These are phyloP conservation scores for Syncephalastrum contaminatum DNA, from an alignment of 371 early-diverging fungal genomes.

Conservation along the genomic window DNA sequence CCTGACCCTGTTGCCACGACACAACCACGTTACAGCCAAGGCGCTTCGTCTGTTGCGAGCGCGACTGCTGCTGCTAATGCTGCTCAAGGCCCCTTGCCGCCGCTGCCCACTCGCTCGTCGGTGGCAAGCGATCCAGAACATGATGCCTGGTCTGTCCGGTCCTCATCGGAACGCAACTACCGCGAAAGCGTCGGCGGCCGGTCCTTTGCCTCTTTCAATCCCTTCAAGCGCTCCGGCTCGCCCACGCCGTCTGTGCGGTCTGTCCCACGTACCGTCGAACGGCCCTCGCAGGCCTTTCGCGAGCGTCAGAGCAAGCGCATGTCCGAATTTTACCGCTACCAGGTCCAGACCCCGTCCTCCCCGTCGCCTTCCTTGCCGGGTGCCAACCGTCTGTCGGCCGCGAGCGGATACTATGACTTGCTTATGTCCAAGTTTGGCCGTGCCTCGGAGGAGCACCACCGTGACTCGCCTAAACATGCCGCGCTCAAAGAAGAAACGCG, in stretches of 20 bases:
- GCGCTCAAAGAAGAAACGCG: constrained; percentile 30
- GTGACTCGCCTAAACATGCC: constrained; percentile 30
- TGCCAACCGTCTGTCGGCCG: constrained; percentile 4
- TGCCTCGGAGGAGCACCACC: constrained; percentile 44
- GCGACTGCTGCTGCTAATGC: too few relatives aligned
- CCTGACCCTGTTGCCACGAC: too few relatives aligned
- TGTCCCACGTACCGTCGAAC: constrained; percentile 9
- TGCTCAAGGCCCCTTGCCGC: too few relatives aligned
- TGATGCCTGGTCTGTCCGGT: constrained; percentile 1
- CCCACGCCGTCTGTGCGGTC: constrained; percentile 5
- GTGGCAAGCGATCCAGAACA: constrained; percentile 5
- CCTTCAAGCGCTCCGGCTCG: constrained; percentile 12
- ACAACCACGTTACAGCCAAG: too few relatives aligned
- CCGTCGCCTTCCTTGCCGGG: constrained; percentile 8
- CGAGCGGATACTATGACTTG: constrained; percentile 31
- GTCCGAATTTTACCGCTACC: constrained; percentile 17
- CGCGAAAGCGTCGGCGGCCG: constrained; percentile 4
- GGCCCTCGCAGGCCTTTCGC: constrained; percentile 24
- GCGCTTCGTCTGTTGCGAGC: too few relatives aligned
- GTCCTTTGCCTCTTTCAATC: constrained; percentile 9
- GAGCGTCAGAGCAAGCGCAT: constrained; percentile 28
- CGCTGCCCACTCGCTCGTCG: neutral
- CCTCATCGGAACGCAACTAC: constrained; percentile 7
- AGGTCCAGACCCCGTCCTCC: constrained; percentile 6
- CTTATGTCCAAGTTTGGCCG: constrained; percentile 36